Evolutionary conservation across 805 yeast species (phyloP).

Genomic region (Yarrowia phangngaensis): DNA sequence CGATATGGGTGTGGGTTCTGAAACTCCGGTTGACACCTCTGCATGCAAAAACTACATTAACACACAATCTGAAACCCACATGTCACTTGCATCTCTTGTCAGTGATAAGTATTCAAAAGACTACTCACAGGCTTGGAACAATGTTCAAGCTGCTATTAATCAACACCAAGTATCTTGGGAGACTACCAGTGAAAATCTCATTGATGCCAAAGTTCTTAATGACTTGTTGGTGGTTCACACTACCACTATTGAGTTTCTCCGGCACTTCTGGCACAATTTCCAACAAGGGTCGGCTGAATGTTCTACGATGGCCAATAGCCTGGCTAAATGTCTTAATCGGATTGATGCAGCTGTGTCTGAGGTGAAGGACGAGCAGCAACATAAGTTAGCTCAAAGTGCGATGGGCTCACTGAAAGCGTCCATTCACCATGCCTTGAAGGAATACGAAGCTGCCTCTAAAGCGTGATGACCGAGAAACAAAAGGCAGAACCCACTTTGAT

Average conservation of each 20-base stretch:
- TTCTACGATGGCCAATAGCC: constrained; percentile 45
- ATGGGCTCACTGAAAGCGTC: constrained; percentile 48
- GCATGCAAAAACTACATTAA: constrained; percentile 7
- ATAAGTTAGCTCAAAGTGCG: constrained; percentile 29
- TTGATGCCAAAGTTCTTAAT: constrained; percentile 19
- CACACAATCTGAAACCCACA: not conserved
- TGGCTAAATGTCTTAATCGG: constrained; percentile 48
- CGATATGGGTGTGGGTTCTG: too few relatives aligned
- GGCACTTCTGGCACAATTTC: constrained; percentile 59
- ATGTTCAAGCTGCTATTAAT: constrained; percentile 1
- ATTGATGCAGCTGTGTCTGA: constrained; percentile 40
- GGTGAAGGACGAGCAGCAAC: constrained; percentile 30
- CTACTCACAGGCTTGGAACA: constrained; percentile 1
- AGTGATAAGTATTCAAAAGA: not conserved
- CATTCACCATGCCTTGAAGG: constrained; percentile 46
- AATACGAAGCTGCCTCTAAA: too few relatives aligned
- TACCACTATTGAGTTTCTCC: constrained; percentile 68
- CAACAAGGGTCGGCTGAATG: constrained; percentile 44
- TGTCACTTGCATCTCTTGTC: constrained; percentile 1
- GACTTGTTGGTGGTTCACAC: constrained; percentile 46
- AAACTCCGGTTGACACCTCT: constrained; percentile 1
- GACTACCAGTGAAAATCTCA: not conserved
- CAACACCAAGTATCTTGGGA: constrained; percentile 15
- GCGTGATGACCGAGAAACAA: too few relatives aligned
- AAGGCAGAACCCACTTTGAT: too few relatives aligned